These are phyloP conservation scores for Cryptosporidium baileyi DNA, from an alignment of 169 alveolate genomes.

Conservation along the genomic window DNA sequence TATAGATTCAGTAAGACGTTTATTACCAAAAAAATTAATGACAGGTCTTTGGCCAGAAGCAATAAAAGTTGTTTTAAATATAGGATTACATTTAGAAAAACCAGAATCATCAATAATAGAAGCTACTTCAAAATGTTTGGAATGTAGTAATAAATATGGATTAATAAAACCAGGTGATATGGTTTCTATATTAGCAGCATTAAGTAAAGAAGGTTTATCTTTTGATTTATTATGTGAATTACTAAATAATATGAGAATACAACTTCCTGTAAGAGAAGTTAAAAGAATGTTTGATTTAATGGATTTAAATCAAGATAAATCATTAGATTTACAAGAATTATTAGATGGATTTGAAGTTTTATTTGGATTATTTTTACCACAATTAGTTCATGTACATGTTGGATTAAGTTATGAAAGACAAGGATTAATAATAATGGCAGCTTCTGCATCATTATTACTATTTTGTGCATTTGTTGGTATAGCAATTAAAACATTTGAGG, in stretches of 20 bases:
- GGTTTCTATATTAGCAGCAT: constrained; percentile 64
- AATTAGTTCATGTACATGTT: constrained; percentile 71
- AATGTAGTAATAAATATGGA: constrained; percentile 72
- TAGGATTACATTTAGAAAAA: constrained; percentile 70
- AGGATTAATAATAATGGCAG: constrained; percentile 62
- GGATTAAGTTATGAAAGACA: constrained; percentile 72
- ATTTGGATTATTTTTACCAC: constrained; percentile 73
- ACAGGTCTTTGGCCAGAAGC: constrained; percentile 78
- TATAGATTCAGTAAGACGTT: constrained; percentile 60
- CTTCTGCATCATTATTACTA: constrained; percentile 68
- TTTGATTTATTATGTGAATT: constrained; percentile 74
- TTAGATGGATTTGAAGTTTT: constrained; percentile 75
- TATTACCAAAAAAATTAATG: constrained; percentile 72
- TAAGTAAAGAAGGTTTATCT: constrained; percentile 73
- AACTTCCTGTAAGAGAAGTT: constrained; percentile 74
- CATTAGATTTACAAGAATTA: constrained; percentile 71
- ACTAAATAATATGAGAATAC: constrained; percentile 73
- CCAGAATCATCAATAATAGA: constrained; percentile 61
- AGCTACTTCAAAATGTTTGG: constrained; percentile 61
- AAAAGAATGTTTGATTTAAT: constrained; percentile 76
- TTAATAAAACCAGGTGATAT: constrained; percentile 73
- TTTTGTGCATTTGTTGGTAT: constrained; percentile 74
- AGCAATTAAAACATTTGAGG: constrained; percentile 75
- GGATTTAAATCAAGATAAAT: constrained; percentile 76
- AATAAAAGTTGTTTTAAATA: constrained; percentile 70